Evolutionary conservation across 225 moss, liverwort and hornwort species (phyloP).

Genomic region (Marchantia polymorpha): DNA sequence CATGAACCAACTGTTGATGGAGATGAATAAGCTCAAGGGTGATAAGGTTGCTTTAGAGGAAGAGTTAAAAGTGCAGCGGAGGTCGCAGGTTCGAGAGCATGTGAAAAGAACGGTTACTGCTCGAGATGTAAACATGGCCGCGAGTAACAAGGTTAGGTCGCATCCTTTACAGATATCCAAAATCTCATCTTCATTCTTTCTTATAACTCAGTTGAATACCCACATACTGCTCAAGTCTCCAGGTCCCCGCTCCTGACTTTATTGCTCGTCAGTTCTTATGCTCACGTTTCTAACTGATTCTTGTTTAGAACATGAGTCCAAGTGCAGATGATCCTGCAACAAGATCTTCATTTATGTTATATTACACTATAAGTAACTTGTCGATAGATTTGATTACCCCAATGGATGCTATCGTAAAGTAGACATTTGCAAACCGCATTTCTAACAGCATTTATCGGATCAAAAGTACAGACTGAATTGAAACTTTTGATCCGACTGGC

Average conservation of each 20-base stretch:
- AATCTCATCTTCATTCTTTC: neutral
- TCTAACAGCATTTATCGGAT: no score
- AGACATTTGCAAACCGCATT: no score
- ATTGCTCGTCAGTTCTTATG: neutral
- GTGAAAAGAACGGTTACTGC: slow-evolving; percentile 68
- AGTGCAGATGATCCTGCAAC: no score
- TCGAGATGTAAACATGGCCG: slow-evolving; percentile 78
- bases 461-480: no score
- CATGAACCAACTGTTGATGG: slow-evolving; percentile 76
- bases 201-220: neutral
- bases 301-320: no score
- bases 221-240: neutral
- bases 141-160: slow-evolving; percentile 60
- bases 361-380: no score
- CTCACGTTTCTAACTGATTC: neutral
- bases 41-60: slow-evolving; percentile 86
- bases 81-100: slow-evolving; percentile 64
- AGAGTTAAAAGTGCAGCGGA: slow-evolving; percentile 70
- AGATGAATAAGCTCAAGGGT: slow-evolving; percentile 76
- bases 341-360: no score
- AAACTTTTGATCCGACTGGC: no score
- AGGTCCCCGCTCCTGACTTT: no score
- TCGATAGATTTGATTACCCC: no score
- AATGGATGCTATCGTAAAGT: no score
- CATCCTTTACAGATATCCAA: neutral